Evolutionary conservation across 176 grass and related monocot genomes (phyloP).

Genomic region (Aechmea fasciata): DNA sequence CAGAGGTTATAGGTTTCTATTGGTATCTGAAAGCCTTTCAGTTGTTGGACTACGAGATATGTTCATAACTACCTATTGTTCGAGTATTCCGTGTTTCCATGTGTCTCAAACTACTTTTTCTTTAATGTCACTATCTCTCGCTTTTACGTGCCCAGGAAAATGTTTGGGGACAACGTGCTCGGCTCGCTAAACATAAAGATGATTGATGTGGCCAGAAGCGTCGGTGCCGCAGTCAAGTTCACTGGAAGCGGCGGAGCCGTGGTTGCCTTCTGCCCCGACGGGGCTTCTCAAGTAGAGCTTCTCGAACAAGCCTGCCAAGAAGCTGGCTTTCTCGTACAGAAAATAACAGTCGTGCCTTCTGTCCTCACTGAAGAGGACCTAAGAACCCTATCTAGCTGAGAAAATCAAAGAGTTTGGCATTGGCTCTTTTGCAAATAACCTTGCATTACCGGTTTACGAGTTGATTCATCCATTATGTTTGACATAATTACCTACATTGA

Average conservation of each 20-base stretch:
- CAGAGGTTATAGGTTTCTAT: no score
- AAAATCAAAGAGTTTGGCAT: neutral
- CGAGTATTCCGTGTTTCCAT: no score
- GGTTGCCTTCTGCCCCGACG: constrained; percentile 47
- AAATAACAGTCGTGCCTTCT: constrained; percentile 32
- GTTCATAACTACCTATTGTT: no score
- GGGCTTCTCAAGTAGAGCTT: constrained; percentile 26
- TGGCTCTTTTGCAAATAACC: no score
- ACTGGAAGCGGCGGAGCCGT: constrained; percentile 68
- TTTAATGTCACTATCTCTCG: neutral
- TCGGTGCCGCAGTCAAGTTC: constrained; percentile 59
- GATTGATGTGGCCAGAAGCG: constrained; percentile 57
- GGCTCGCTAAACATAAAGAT: constrained; percentile 69
- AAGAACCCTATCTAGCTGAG: constrained; percentile 13
- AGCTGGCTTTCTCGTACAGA: constrained; percentile 41
- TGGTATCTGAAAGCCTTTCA: no score
- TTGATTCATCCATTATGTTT: no score
- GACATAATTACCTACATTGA: no score
- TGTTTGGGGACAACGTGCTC: constrained; percentile 72
- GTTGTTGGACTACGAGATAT: no score
- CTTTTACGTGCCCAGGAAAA: constrained; percentile 33
- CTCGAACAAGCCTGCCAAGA: constrained; percentile 34
- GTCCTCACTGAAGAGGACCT: constrained; percentile 32
- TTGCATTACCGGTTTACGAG: no score
- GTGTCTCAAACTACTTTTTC: neutral